Conservation (phyloP, 208 protist genomes). For the Borovskyia barvae region DNA sequence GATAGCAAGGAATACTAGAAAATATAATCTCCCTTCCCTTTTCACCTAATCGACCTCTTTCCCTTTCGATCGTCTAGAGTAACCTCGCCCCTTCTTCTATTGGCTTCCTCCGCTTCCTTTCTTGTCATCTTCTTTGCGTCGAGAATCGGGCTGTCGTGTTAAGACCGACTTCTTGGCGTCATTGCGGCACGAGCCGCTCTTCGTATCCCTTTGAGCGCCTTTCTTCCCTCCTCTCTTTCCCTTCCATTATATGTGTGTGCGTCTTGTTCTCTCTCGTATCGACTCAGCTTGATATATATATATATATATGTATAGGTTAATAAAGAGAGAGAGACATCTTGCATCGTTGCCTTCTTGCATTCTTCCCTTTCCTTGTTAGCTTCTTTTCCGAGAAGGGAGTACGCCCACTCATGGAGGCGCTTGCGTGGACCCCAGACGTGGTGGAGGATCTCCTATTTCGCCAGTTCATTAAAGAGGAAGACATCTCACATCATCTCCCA, state of each 20-base stretch:
- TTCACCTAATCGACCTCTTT: too few species aligned
- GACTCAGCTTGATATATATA: neutral
- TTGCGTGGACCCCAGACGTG: constrained; percentile 63
- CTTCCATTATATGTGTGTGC: neutral
- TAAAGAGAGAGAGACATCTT: neutral
- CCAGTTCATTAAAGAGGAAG: constrained; percentile 88
- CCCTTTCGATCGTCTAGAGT: too few species aligned
- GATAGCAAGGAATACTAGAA: too few species aligned
- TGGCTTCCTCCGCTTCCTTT: neutral
- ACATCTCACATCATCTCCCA: constrained; percentile 63
- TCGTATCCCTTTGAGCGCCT: too few species aligned
- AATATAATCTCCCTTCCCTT: too few species aligned
- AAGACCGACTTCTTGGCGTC: neutral
- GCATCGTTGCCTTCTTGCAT: too few species aligned
- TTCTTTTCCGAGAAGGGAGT: neutral
- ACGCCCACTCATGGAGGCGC: constrained; percentile 24
- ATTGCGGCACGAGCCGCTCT: too few species aligned
- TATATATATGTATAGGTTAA: neutral
- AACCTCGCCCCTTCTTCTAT: neutral
- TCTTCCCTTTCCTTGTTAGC: neutral
- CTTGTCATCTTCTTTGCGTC: neutral
- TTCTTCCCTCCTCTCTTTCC: neutral
- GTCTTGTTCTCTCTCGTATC: too few species aligned
- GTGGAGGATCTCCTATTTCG: constrained; percentile 88
- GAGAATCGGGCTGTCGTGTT: neutral